Evolutionary conservation across 306 rosid genomes (phyloP).

Genomic region (Trifolium subterraneum): DNA sequence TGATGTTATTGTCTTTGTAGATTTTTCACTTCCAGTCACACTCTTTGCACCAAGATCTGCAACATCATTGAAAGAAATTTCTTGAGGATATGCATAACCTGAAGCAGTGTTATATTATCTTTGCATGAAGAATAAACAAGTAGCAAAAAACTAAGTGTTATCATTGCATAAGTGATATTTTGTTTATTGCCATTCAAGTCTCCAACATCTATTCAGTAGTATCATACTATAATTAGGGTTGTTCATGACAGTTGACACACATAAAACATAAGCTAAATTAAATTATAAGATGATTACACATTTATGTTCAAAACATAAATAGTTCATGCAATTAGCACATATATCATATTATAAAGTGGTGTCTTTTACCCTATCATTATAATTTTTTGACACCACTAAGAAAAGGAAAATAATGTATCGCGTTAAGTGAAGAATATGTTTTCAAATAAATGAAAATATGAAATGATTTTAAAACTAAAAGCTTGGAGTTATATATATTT

Average conservation of each 20-base stretch:
- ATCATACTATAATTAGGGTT: not conserved
- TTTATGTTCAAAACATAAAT: conserved; percentile 2
- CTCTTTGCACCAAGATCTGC: conserved; percentile 49
- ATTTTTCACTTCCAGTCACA: conserved; percentile 43
- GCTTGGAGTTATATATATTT: no score
- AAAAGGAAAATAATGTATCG: no score
- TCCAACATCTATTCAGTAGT: not conserved
- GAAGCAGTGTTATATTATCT: conserved; percentile 6
- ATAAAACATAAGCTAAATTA: conserved; percentile 6
- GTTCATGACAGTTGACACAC: not conserved
- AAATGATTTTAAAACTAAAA: no score
- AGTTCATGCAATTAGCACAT: conserved; percentile 2
- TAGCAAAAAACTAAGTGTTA: conserved; percentile 23
- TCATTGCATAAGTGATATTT: conserved; percentile 15
- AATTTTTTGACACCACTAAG: no score
- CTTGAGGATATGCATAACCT: conserved; percentile 16
- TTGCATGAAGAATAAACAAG: conserved; percentile 18
- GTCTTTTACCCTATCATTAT: no score
- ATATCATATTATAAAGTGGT: not conserved
- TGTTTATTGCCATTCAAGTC: conserved; percentile 15
- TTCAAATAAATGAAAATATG: no score
- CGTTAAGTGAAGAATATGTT: no score
- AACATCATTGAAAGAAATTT: conserved; percentile 28
- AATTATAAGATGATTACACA: not conserved
- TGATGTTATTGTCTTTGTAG: conserved; percentile 48